These are phyloP conservation scores for Mycena sanguinolenta DNA, from an alignment of 768 basidiomycete species.

Conservation along the genomic window DNA sequence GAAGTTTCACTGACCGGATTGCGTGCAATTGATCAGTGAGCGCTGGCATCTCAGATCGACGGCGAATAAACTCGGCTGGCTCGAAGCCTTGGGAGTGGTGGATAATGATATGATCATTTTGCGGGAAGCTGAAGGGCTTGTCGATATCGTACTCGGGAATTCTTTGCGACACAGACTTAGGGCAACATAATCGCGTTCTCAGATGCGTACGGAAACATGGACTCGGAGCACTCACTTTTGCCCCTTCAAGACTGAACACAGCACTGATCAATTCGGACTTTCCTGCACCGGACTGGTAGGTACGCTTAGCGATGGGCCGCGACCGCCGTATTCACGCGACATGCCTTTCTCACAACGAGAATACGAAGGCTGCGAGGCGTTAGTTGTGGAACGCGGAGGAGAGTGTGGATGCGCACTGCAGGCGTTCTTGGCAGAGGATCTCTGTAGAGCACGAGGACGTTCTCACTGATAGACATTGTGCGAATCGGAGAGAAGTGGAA, in stretches of 20 bases:
- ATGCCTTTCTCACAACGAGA: slow-evolving; percentile 23
- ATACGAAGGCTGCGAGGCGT: slow-evolving; percentile 16
- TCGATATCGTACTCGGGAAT: slow-evolving; percentile 15
- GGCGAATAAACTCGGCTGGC: slow-evolving; percentile 12
- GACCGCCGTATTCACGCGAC: not conserved
- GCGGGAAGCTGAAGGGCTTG: slow-evolving; percentile 6
- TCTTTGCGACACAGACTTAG: slow-evolving; percentile 12
- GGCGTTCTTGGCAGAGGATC: slow-evolving; percentile 21
- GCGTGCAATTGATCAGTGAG: slow-evolving; percentile 13
- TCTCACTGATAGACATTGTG: slow-evolving; percentile 3
- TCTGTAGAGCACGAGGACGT: slow-evolving; percentile 11
- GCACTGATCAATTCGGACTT: slow-evolving; percentile 24
- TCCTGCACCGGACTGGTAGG: slow-evolving; percentile 15
- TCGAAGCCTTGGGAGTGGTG: slow-evolving; percentile 23
- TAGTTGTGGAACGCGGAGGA: not conserved
- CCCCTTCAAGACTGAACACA: slow-evolving; percentile 16
- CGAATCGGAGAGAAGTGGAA: not conserved
- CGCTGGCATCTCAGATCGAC: slow-evolving; percentile 23
- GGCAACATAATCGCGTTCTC: not conserved
- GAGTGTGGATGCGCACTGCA: slow-evolving; percentile 5
- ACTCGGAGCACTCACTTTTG: slow-evolving; percentile 1
- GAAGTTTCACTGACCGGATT: slow-evolving; percentile 4
- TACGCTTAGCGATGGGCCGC: not conserved
- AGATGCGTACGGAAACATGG: slow-evolving; percentile 5
- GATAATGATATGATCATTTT: slow-evolving; percentile 21